Evolutionary conservation across 2,329 filamentous ascomycete species (phyloP).

Genomic region (Cordyceps fumosorosea): DNA sequence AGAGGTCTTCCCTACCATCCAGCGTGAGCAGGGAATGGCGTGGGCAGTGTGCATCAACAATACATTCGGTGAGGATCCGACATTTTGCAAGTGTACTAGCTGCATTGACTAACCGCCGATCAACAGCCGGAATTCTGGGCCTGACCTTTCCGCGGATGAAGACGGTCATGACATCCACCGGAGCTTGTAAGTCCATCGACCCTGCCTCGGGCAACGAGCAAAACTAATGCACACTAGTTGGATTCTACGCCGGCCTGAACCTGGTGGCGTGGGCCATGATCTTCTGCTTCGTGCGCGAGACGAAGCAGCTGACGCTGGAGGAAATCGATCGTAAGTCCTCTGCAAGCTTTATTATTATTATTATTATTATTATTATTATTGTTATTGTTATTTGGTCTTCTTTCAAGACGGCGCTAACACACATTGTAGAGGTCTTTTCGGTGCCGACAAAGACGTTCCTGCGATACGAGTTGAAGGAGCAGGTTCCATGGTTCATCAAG

Average conservation of each 20-base stretch:
- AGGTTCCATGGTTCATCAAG: conserved; percentile 33
- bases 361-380: neutral
- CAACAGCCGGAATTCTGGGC: conserved; percentile 40
- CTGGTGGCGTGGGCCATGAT: conserved; percentile 37
- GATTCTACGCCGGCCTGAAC: conserved; percentile 40
- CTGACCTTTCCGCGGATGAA: conserved; percentile 47
- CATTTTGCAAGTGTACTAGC: no score
- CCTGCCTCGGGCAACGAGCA: accelerated
- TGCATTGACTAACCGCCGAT: neutral
- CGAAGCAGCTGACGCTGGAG: conserved; percentile 40
- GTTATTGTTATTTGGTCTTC: no score
- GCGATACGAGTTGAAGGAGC: conserved; percentile 25
- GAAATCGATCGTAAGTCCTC: conserved; percentile 25
- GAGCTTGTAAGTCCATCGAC: conserved; percentile 22
- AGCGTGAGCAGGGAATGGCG: conserved; percentile 61
- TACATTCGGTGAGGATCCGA: conserved; percentile 19
- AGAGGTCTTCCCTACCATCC: conserved; percentile 60
- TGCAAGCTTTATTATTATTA: no score
- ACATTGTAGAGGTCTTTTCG: conserved; percentile 25
- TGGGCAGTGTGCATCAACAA: conserved; percentile 45
- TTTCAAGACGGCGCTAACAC: no score
- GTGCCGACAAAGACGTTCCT: conserved; percentile 27
- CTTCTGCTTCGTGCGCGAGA: conserved; percentile 41
- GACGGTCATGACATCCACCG: conserved; percentile 25
- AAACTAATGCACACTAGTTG: conserved; percentile 17